These are phyloP conservation scores for Exophiala mesophila DNA, from an alignment of 2,329 filamentous ascomycete species.

Conservation along the genomic window DNA sequence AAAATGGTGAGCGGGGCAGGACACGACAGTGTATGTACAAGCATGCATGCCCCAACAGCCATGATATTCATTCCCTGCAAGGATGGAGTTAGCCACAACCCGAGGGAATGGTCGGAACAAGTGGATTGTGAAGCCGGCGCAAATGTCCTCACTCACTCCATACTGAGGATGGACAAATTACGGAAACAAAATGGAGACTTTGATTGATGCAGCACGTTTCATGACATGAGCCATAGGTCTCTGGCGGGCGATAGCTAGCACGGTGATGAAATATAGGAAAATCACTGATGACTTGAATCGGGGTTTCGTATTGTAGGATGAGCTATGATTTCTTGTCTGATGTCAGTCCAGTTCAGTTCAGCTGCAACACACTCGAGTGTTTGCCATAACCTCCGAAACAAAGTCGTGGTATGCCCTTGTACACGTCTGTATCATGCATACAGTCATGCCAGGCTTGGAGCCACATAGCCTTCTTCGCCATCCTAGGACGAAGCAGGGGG, in stretches of 20 bases:
- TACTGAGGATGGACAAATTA: conserved; percentile 41
- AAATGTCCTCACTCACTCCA: conserved; percentile 24
- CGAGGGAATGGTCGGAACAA: conserved; percentile 56
- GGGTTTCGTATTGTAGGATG: too few relatives aligned
- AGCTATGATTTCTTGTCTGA: too few relatives aligned
- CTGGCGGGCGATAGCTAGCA: neutral
- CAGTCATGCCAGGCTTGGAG: too few relatives aligned
- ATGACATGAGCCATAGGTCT: too few relatives aligned
- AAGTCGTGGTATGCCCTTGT: too few relatives aligned
- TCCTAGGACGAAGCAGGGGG: conserved; percentile 45
- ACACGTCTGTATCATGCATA: too few relatives aligned
- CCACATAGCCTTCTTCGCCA: neutral
- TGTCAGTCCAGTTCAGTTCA: too few relatives aligned
- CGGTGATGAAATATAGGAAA: neutral
- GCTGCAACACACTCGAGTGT: too few relatives aligned
- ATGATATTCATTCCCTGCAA: conserved; percentile 65
- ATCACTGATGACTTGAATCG: too few relatives aligned
- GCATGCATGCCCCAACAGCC: conserved; percentile 54
- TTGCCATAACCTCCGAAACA: too few relatives aligned
- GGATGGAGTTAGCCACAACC: conserved; percentile 61
- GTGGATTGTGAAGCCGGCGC: conserved; percentile 48
- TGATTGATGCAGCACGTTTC: too few relatives aligned
- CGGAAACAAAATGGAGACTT: conserved; percentile 18
- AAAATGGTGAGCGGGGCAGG: conserved; percentile 61
- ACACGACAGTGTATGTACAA: conserved; percentile 61